phyloP scores from a whole-genome alignment of 495 filamentous ascomycete species.

The Wilcoxina mikolae region DNA sequence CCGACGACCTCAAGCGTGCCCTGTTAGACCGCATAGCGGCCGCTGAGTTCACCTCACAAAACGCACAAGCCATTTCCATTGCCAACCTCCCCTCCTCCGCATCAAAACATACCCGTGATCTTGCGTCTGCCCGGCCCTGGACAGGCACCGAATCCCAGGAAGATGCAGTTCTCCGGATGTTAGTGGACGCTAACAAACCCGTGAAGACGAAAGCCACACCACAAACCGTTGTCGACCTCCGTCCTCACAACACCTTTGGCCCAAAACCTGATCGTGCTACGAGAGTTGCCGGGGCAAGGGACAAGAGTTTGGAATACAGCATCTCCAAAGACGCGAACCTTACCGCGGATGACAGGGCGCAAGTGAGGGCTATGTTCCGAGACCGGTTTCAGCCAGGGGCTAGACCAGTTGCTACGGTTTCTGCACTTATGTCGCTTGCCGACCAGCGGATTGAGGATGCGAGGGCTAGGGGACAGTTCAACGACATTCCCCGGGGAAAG shows the following conservation, averaged over 20 bases:
- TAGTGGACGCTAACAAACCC: slow-evolving; percentile 66
- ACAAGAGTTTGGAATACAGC: slow-evolving; percentile 59
- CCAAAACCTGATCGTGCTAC: slow-evolving; percentile 37
- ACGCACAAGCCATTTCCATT: slow-evolving; percentile 56
- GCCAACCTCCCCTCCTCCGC: slow-evolving; percentile 48
- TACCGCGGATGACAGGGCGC: slow-evolving; percentile 53
- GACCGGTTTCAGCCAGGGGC: slow-evolving; percentile 64
- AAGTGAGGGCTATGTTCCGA: slow-evolving; percentile 53
- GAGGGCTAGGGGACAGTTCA: slow-evolving; percentile 81
- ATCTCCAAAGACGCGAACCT: slow-evolving; percentile 44
- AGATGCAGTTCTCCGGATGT: slow-evolving; percentile 76
- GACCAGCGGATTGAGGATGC: slow-evolving; percentile 93
- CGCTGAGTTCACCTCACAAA: slow-evolving; percentile 52
- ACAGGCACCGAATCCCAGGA: slow-evolving; percentile 55
- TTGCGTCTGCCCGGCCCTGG: slow-evolving; percentile 62
- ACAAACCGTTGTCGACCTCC: slow-evolving; percentile 44
- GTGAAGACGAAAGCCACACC: slow-evolving; percentile 36
- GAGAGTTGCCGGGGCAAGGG: slow-evolving; percentile 59
- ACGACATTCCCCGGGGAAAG: slow-evolving; percentile 70
- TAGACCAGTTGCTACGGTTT: slow-evolving; percentile 59
- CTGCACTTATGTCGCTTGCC: slow-evolving; percentile 67
- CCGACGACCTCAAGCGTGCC: slow-evolving; percentile 61
- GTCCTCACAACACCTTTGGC: slow-evolving; percentile 33
- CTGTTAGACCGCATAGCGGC: slow-evolving; percentile 60
- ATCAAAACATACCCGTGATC: slow-evolving; percentile 55